Evolutionary conservation across 2,329 filamentous ascomycete genomes (phyloP).

Genomic region (Nothophaeocryptopus gaeumannii): DNA sequence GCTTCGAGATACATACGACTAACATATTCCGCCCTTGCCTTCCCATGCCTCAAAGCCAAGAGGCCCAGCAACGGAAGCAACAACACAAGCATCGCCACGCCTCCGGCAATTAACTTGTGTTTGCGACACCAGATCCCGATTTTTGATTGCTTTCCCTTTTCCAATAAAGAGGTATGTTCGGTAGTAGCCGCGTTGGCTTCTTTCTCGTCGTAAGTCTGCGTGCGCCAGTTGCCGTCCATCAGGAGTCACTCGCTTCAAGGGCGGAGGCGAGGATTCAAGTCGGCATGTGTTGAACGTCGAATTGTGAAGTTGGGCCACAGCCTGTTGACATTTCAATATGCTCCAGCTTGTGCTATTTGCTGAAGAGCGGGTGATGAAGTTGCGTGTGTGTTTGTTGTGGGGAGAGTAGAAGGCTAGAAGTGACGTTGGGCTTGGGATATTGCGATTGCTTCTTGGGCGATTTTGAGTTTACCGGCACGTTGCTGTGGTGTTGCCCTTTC

Average conservation of each 20-base stretch:
- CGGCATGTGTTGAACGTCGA: not conserved
- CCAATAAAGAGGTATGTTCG: conserved; percentile 14
- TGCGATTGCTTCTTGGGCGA: no score
- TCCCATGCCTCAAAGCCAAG: conserved; percentile 22
- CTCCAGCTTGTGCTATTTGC: no score
- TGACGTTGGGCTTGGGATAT: no score
- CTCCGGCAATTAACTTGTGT: conserved; percentile 27
- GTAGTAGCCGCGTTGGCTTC: conserved; percentile 9
- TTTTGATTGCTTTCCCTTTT: conserved; percentile 9
- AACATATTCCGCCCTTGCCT: no score
- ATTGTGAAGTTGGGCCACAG: not conserved
- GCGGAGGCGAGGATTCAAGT: not conserved
- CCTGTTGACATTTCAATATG: not conserved
- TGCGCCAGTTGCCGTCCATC: not conserved
- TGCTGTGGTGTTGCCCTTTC: no score
- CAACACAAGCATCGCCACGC: conserved; percentile 23
- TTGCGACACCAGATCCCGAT: conserved; percentile 20
- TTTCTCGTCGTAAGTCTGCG: conserved; percentile 16
- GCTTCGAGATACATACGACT: not conserved
- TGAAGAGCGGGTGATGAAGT: no score
- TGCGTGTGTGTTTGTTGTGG: no score
- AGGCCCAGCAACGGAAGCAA: conserved; percentile 32
- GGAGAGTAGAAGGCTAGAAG: no score
- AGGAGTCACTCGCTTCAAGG: not conserved
- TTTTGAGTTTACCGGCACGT: no score